Base-by-base conservation (phyloP, 805 yeast genomes). In the Phaffomyces antillensis region DNA sequence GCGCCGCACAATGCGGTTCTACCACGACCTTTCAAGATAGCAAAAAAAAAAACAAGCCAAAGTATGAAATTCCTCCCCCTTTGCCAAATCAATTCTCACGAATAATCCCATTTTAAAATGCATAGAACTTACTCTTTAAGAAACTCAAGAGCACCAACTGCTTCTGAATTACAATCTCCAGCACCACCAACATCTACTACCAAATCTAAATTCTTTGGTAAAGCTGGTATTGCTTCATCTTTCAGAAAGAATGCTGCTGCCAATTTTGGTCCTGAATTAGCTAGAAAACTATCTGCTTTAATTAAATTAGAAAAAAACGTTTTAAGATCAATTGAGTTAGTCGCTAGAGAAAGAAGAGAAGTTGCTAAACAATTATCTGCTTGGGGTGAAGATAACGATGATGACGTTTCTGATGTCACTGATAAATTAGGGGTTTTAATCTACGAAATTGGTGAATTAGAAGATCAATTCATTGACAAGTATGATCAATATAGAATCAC, bases 331-430 rank as follows among this genome's bases (percentile, higher is more conserved):
- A 76, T 93, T 61, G 98, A 93, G 73, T 75, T 87, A 53, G 90
- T 88, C 48, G 88, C 97, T 56, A 79, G 85, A 60, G 98, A 93
- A 75, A 82, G 97, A 67, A 83, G 90, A 66, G 90, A 85, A 61
- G 96, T 90, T 56, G 99, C 98, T 59, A 90, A 89, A 75, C 98
- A 91, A 75, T 79, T 91, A 66, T 89, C 97, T 32, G 67, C 83
- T 56, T 91, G 99, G 99, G 99, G 99, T 72, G 96, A 86, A 67
- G 95, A 85, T 64, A 89, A 90, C 64, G 98, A 91, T 65, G 98
- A 91, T 61, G 99, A 91, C 61, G 96, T 91, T 45, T 81, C 93
- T 50, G 98, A 91, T 68, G 89, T 91, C 53, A 91, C 98, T 56
- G 99, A 91, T 72, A 90, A 93, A 72, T 79, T 91, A 66, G 98